Conservation (phyloP, 1,139 yeast genomes). For the Hansenula lynferdii region DNA sequence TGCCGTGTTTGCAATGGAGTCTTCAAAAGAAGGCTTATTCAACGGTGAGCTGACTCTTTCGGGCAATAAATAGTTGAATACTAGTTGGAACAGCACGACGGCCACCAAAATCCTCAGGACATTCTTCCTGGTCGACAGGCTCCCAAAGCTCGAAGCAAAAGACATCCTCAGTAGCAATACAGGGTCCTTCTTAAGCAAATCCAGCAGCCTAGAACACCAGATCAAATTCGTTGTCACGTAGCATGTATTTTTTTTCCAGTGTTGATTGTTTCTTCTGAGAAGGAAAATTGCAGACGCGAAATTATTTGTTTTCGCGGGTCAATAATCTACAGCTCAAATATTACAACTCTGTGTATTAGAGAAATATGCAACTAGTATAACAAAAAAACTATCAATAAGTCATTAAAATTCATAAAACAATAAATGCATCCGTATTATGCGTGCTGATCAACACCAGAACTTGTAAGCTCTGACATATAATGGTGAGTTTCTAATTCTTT, state of each 20-base stretch:
- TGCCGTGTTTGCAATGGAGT: neutral
- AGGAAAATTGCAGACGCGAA: too few relatives aligned
- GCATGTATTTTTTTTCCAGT: too few relatives aligned
- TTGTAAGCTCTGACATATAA: conserved; percentile 30
- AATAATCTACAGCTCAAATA: too few relatives aligned
- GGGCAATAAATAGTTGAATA: conserved; percentile 10
- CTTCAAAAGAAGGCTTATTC: conserved; percentile 1
- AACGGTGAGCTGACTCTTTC: conserved; percentile 1
- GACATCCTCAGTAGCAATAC: conserved; percentile 3
- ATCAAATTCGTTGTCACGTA: too few relatives aligned
- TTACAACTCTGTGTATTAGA: too few relatives aligned
- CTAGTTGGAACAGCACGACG: conserved; percentile 10
- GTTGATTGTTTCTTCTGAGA: too few relatives aligned
- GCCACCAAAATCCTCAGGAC: conserved; percentile 7
- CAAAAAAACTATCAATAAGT: too few relatives aligned
- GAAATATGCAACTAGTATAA: too few relatives aligned
- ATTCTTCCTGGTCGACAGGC: conserved; percentile 8
- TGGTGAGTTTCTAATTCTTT: conserved; percentile 29
- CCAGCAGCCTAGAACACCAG: too few relatives aligned
- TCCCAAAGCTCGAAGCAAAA: conserved; percentile 1
- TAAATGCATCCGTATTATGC: too few relatives aligned
- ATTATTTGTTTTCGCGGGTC: too few relatives aligned
- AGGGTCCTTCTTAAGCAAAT: neutral
- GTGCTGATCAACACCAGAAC: conserved; percentile 56
- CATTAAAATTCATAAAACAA: neutral